Conservation (phyloP, 306 rosid species). For the Quercus berberidifolia region DNA sequence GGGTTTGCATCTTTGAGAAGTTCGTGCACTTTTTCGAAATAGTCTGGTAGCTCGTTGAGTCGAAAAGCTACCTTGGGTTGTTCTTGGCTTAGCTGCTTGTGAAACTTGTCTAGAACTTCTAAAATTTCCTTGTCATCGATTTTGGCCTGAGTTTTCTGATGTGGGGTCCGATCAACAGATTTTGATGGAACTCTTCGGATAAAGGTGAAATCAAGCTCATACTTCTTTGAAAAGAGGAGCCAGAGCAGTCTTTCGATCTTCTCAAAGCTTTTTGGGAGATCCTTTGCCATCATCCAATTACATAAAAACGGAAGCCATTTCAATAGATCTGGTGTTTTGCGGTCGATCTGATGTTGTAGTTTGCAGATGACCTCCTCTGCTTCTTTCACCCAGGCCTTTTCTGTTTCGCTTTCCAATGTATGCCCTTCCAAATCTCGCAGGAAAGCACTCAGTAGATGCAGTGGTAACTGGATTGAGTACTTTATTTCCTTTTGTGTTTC, state of each 20-base stretch:
- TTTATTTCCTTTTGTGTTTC: slow-evolving; percentile 13
- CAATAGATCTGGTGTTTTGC: neutral
- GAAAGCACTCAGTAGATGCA: slow-evolving; percentile 23
- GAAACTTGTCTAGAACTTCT: too few species aligned
- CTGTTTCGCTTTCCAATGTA: slow-evolving; percentile 25
- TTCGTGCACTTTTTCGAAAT: neutral
- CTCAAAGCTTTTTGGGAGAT: too few species aligned
- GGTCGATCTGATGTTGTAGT: neutral
- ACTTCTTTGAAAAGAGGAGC: neutral
- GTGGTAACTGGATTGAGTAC: neutral
- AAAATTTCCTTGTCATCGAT: neutral
- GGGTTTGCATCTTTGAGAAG: neutral
- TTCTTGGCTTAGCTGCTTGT: too few species aligned
- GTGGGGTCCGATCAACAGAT: neutral
- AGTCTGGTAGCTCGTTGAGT: neutral
- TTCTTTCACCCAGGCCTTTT: slow-evolving; percentile 24
- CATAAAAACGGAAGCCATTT: neutral
- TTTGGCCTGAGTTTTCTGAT: neutral
- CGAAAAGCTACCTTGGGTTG: too few species aligned
- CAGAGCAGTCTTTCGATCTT: too few species aligned
- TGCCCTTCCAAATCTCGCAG: slow-evolving; percentile 18
- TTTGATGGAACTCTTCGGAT: slow-evolving; percentile 6
- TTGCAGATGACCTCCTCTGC: slow-evolving; percentile 4
- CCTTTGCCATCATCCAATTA: neutral
- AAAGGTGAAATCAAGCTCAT: neutral